Base-by-base conservation (phyloP, 2,329 filamentous ascomycete genomes). In the Helotiales sp. region DNA sequence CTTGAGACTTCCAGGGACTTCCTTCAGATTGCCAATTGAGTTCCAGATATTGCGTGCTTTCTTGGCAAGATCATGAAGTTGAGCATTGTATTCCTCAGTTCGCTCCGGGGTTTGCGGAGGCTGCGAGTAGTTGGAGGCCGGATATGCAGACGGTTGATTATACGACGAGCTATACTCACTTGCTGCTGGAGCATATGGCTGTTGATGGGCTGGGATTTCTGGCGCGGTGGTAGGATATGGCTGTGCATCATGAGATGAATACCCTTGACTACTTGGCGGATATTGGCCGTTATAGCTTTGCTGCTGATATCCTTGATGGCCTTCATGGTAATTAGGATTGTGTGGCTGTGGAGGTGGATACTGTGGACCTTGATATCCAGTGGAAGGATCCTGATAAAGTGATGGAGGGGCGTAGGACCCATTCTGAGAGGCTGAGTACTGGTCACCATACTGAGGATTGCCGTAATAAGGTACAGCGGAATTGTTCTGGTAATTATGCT, bases 31-130 rank as follows among this genome's bases (percentile, higher is more conserved):
- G 7, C 79, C 79, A 2, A 86, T 80, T 22, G 76, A 73, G 60
- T 81, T 81, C 87, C 88, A 93, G 33, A 88, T 72, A 24, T 84
- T 81, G 58, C 82, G 79, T 4, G 84, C 81, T 66, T 80, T 78
- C 40, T 73, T 76, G 9, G 80, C 78, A 59, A 90, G 73, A 46
- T 80, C 74, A 48, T 83, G 77, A 7, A 84, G 72, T 62, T 81
- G 79, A 17, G 67, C 59, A 57, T 76, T 73, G 60, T 82, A 79
- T 29, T 72, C 73, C 53, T 75, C 76, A 63, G 74, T 74, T 69
- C 75, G 67, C 31, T 9, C 31, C 15, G 31, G 31, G 9, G 9
- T 29, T 34, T 70, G 72, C 48, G 59, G 46, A 22, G 63, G 40
- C 36, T 66, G 68, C 33, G 64, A 42, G 44, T 63, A 55, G 44